Evolutionary conservation across 176 grass and related monocot genomes (phyloP).

Genomic region (Oryza brachyantha): DNA sequence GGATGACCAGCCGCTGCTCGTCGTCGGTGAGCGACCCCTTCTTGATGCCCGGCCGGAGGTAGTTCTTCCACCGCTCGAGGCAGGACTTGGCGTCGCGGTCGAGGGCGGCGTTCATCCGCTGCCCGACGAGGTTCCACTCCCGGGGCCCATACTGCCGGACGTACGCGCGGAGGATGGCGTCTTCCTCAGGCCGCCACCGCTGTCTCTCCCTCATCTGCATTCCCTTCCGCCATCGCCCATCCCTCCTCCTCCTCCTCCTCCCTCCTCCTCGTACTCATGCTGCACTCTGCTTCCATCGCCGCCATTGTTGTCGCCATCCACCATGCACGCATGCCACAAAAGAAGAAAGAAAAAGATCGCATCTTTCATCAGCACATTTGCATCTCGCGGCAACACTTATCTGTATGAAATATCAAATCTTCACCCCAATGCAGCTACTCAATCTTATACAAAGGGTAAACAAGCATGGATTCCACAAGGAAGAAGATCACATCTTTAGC

Average conservation of each 20-base stretch:
- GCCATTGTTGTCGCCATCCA: neutral
- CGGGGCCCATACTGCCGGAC: conserved; percentile 85
- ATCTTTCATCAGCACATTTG: neutral
- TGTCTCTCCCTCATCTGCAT: conserved; percentile 99
- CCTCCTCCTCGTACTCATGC: conserved; percentile 75
- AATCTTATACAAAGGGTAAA: no score
- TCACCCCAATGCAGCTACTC: no score
- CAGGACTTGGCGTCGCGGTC: conserved; percentile 95
- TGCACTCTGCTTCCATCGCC: conserved; percentile 29
- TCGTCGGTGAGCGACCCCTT: conserved; percentile 91
- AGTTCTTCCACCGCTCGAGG: conserved; percentile 98
- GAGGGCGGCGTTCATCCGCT: conserved; percentile 83
- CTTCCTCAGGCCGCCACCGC: conserved; percentile 94
- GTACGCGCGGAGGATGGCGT: conserved; percentile 81
- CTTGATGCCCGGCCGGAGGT: conserved; percentile 86
- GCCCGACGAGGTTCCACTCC: conserved; percentile 87
- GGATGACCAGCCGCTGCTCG: conserved; percentile 85
- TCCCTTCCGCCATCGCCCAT: conserved; percentile 65
- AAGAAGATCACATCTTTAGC: no score
- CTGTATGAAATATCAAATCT: neutral
- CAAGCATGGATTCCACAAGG: no score
- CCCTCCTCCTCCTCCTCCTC: no score
- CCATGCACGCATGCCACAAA: neutral
- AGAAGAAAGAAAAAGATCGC: neutral
- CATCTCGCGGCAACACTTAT: no score